Base-by-base conservation (phyloP, 495 filamentous ascomycete species). In the Lasiosphaeria ovina region DNA sequence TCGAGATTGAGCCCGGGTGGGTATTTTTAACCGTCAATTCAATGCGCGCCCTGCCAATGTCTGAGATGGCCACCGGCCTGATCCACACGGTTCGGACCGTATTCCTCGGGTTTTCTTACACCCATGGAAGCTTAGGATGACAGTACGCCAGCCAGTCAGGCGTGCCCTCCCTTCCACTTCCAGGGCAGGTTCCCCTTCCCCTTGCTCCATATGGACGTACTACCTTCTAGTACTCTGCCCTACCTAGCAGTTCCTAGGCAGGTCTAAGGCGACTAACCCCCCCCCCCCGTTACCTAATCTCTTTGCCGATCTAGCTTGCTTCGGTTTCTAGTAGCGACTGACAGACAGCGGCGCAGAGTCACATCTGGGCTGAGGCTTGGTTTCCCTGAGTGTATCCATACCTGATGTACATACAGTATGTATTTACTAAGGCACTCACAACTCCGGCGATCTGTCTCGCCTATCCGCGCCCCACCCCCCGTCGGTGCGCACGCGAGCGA, bases 311-410 rank as follows among this genome's bases (percentile, higher is more conserved):
- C 31, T 32, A 53, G 34, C 48, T 35, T 36, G 48, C 40, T 48
- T 53, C 44, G 12, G 12, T 48, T 48, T 36, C 49, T 2, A 24
- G 24, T 24, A 24, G 24, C 24, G 24, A 24, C 24, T 59, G 24
- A 47, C 9, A 12, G 56, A 34, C 32, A n/a, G 61, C 47, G 35
- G 11, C 12, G 17, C 57, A 68, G 49, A 54, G 66, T 65, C 48
- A 53, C 63, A 64, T 60, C 47, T 55, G 57, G 17, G 55, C 40
- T 65, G 63, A 60, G 66, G 64, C 63, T 66, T 59, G 61, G 48
- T 49, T 36, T 58, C 52, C 63, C 48, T 57, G 52, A 32, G 54
- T 48, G 44, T 33, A 59, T 42, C 52, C 40, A 16, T 24, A 3
- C 12, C 16, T 55, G 8, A 14, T 36, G 17, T 35, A 35, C 51